phyloP scores from a whole-genome alignment of 2,329 filamentous ascomycete genomes.

The Pyrenophora seminiperda region DNA sequence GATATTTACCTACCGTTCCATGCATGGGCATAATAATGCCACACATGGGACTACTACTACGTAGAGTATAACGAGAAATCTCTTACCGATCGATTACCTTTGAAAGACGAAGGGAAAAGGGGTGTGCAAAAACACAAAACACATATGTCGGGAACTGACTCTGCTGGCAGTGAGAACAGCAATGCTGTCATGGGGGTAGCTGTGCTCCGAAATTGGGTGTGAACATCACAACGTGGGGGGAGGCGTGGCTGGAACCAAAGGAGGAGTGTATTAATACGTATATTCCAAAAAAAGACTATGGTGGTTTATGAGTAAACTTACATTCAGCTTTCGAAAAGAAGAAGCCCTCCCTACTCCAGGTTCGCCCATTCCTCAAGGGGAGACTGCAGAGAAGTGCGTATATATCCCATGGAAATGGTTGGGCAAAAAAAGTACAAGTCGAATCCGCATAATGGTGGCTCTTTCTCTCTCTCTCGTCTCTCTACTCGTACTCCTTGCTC shows the following conservation, averaged over 20 bases:
- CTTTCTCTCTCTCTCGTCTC: too few relatives aligned
- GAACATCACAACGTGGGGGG: conserved; percentile 14
- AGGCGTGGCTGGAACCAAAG: conserved; percentile 6
- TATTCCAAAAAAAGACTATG: conserved; percentile 22
- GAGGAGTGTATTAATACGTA: conserved; percentile 22
- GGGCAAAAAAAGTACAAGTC: background rate
- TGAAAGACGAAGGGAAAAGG: too few relatives aligned
- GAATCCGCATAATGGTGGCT: background rate
- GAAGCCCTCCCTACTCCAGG: background rate
- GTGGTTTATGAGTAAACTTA: conserved; percentile 28
- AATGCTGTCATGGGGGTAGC: background rate
- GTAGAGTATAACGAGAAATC: too few relatives aligned
- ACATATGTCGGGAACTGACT: too few relatives aligned
- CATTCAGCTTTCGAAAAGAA: conserved; percentile 17
- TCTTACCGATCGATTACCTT: too few relatives aligned
- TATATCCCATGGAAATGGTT: background rate
- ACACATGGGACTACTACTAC: too few relatives aligned
- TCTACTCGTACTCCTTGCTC: conserved; percentile 49
- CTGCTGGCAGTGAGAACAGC: background rate
- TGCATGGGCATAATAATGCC: too few relatives aligned
- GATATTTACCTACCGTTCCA: too few relatives aligned
- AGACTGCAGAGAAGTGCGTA: background rate
- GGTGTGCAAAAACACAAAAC: too few relatives aligned
- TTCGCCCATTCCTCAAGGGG: background rate
- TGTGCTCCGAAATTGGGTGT: background rate